Base-by-base conservation (phyloP, 192 early-diverging fungal genomes). In the Backusella circina region DNA sequence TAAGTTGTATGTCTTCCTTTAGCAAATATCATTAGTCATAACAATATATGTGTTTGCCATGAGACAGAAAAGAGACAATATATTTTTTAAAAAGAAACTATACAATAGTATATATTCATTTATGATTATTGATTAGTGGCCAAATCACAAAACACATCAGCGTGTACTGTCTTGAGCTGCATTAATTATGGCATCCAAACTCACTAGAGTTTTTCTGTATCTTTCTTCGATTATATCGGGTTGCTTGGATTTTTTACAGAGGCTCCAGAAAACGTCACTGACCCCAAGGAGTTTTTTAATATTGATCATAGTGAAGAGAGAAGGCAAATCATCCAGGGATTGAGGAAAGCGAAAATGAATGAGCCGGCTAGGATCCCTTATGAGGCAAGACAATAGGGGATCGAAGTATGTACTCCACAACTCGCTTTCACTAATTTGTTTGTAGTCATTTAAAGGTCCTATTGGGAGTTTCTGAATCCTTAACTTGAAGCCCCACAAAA, bases 351-450 rank as follows among this genome's bases (percentile, higher is more conserved):
- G 51, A 26, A 72, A 21, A 5, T 61, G 71, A 16, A 31, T 23
- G 2, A 72, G 3, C 35, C 12, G 3, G 5, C 23, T 2, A 33
- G 51, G 71, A 36, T 72, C 32, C 0, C 71, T 57, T 4, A 72
- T 30, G 0, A 36, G 2, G 13, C 44, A 51, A 16, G 50, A 72
- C 0, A 72, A 21, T 5, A 67, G 0, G 6, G 73, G 65, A 32
- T 74, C 73, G 18, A 74, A 74, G 3, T 74, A 74, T 3, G 64
- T 37, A 36, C 61, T 73, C 72, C 57, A 73, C 6, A 73, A 39
- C 35, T 73, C 61, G 15, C 57, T 73, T 65, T 73, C 72, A 28
- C 57, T 73, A 0, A 73, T 37, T 4, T 15, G 8, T 5, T n/a
- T 61, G 5, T 65, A 30, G 72, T 65, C 64, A 38, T 73, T 73